Conservation (phyloP, 2,329 filamentous ascomycete species). For the Uncinocarpus reesii region DNA sequence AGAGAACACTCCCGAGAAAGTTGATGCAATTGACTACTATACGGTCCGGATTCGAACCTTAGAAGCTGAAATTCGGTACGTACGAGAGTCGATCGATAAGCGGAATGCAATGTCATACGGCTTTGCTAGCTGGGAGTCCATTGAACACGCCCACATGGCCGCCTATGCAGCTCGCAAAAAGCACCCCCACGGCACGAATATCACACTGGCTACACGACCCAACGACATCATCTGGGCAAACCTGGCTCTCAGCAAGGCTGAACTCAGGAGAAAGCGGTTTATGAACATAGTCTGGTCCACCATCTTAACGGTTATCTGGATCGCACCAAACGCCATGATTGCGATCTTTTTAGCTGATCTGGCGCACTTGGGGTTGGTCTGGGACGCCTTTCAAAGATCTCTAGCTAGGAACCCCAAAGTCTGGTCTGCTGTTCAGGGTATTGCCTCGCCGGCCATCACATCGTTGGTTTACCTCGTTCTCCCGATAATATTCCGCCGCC, state of each 20-base stretch:
- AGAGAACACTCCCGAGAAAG: conserved; percentile 52
- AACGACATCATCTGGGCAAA: conserved; percentile 97
- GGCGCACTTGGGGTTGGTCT: conserved; percentile 66
- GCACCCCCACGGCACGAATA: conserved; percentile 64
- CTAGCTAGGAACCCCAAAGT: conserved; percentile 53
- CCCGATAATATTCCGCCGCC: conserved; percentile 79
- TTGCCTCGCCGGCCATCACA: conserved; percentile 74
- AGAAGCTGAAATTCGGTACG: conserved; percentile 73
- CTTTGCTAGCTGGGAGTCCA: conserved; percentile 85
- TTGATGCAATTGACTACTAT: conserved; percentile 91
- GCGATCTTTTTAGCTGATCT: conserved; percentile 87
- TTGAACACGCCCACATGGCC: conserved; percentile 77
- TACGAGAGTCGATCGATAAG: conserved; percentile 71
- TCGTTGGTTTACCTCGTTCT: conserved; percentile 79
- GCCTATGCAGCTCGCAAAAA: conserved; percentile 73
- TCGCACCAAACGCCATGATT: conserved; percentile 86
- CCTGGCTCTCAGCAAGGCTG: conserved; percentile 58
- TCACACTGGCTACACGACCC: conserved; percentile 71
- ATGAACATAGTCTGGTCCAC: conserved; percentile 77
- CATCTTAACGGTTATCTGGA: conserved; percentile 72
- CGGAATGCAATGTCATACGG: conserved; percentile 83
- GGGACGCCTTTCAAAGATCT: conserved; percentile 60
- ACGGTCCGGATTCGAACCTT: conserved; percentile 74
- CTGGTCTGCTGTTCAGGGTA: conserved; percentile 88
- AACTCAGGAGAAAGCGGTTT: conserved; percentile 61